Evolutionary conservation across 2,329 filamentous ascomycete genomes (phyloP).

Genomic region (Thielaviopsis ethacetica): DNA sequence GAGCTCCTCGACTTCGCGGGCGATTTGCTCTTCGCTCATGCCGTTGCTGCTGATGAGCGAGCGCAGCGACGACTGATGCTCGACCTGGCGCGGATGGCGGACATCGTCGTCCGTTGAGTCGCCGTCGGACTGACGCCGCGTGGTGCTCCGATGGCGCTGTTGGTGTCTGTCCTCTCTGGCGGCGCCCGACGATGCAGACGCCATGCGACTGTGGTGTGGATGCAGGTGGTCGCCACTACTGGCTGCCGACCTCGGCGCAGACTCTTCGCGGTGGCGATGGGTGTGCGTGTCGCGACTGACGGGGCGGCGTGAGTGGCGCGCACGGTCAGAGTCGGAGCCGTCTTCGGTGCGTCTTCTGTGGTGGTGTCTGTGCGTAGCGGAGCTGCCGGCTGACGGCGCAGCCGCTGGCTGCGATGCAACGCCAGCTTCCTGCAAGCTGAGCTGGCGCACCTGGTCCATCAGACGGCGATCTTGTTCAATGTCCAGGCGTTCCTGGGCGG

Average conservation of each 20-base stretch:
- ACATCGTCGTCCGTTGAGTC: not conserved
- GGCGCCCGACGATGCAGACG: constrained; percentile 5
- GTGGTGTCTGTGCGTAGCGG: not conserved
- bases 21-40: constrained; percentile 59
- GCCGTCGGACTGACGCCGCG: not conserved
- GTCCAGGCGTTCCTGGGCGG: constrained; percentile 33
- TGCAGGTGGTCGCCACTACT: constrained; percentile 22
- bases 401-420: constrained; percentile 23
- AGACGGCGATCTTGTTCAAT: constrained; percentile 54
- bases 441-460: constrained; percentile 52
- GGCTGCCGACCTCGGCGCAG: not conserved
- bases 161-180: not conserved
- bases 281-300: constrained; percentile 15
- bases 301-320: constrained; percentile 14
- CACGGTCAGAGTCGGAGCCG: constrained; percentile 8
- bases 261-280: not conserved
- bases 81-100: constrained; percentile 38
- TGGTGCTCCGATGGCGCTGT: constrained; percentile 3
- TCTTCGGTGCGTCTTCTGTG: constrained; percentile 7
- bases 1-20: constrained; percentile 81
- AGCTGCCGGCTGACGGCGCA: constrained; percentile 14
- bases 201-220: constrained; percentile 18
- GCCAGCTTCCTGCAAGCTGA: constrained; percentile 56
- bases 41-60: constrained; percentile 71
- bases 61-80: constrained; percentile 78